A percentile compares a stretch with the other conserved stretches of the same genome.
Evolutionary conservation across 2,329 filamentous ascomycete genomes (phyloP).

Genomic region (Pyrenochaeta sp.): DNA sequence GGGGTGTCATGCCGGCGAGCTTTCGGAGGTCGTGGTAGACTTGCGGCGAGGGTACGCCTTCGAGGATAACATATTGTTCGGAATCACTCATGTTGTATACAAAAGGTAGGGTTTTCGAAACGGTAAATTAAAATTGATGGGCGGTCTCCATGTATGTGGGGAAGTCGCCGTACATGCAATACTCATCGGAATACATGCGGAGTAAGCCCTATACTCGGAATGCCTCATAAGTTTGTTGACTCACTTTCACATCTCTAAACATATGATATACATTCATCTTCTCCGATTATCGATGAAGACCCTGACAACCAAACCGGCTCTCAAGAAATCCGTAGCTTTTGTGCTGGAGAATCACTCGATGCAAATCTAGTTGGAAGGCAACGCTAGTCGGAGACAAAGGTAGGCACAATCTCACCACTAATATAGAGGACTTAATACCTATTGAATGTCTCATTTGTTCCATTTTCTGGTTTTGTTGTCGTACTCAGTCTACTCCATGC

Average conservation of each 20-base stretch:
- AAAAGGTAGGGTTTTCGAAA: background rate
- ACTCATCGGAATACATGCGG: background rate
- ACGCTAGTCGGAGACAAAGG: no score
- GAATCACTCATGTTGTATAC: slow-evolving; percentile 17
- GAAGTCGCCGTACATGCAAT: background rate
- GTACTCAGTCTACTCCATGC: background rate
- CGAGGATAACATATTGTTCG: slow-evolving; percentile 34
- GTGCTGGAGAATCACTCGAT: background rate
- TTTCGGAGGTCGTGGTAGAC: slow-evolving; percentile 43
- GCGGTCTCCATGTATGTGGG: background rate
- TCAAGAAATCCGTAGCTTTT: background rate
- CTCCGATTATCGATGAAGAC: background rate
- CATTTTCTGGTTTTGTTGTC: background rate
- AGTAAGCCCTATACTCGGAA: background rate
- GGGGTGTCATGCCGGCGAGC: slow-evolving; percentile 40
- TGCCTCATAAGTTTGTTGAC: background rate
- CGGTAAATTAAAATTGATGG: background rate
- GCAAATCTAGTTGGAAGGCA: background rate
- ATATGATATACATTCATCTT: background rate
- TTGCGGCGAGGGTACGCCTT: slow-evolving; percentile 38
- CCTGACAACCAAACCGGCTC: background rate
- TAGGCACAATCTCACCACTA: background rate
- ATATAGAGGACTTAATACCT: background rate
- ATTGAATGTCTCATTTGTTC: background rate
- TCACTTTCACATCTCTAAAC: background rate